Percentiles rank a stretch among this genome's conserved stretches.
Conservation (phyloP, 2,329 filamentous ascomycete species). For the Pseudocercospora vitis region DNA sequence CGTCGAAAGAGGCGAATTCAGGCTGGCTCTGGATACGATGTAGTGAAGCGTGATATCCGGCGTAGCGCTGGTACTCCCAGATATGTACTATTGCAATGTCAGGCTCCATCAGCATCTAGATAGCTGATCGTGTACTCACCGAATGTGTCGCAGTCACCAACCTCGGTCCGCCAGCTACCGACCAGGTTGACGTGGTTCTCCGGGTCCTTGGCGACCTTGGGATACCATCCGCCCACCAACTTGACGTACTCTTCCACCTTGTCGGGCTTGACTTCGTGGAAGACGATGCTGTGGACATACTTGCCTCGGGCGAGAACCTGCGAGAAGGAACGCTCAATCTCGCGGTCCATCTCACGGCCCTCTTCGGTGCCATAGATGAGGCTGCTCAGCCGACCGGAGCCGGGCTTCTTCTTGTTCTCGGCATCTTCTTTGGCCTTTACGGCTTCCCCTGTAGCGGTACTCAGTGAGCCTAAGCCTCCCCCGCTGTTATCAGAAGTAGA, state of each 20-base stretch:
- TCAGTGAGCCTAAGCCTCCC: slow-evolving; percentile 59
- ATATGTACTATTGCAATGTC: slow-evolving; percentile 74
- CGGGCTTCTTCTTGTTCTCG: slow-evolving; percentile 58
- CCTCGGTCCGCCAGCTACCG: slow-evolving; percentile 96
- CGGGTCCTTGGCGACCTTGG: slow-evolving; percentile 76
- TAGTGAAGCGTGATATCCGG: slow-evolving; percentile 90
- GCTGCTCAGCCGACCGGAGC: slow-evolving; percentile 66
- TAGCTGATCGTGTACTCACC: slow-evolving; percentile 54
- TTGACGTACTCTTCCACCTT: slow-evolving; percentile 93
- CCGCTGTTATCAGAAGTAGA: slow-evolving; percentile 46
- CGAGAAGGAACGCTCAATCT: slow-evolving; percentile 94
- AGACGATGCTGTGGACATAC: slow-evolving; percentile 96
- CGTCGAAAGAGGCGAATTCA: slow-evolving; percentile 80
- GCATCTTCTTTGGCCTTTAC: slow-evolving; percentile 61
- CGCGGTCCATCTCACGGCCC: slow-evolving; percentile 87
- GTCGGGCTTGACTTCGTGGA: slow-evolving; percentile 93
- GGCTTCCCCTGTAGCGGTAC: slow-evolving; percentile 53
- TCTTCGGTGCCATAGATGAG: slow-evolving; percentile 97
- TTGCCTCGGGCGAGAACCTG: slow-evolving; percentile 94
- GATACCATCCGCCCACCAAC: slow-evolving; percentile 88
- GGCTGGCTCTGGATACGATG: slow-evolving; percentile 80
- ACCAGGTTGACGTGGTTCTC: slow-evolving; percentile 96
- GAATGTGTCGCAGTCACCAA: slow-evolving; percentile 96
- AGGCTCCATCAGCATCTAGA: neutral
- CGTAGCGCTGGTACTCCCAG: slow-evolving; percentile 98